phyloP scores from a whole-genome alignment of 1,284 basidiomycete genomes.

The Waitea zeae region DNA sequence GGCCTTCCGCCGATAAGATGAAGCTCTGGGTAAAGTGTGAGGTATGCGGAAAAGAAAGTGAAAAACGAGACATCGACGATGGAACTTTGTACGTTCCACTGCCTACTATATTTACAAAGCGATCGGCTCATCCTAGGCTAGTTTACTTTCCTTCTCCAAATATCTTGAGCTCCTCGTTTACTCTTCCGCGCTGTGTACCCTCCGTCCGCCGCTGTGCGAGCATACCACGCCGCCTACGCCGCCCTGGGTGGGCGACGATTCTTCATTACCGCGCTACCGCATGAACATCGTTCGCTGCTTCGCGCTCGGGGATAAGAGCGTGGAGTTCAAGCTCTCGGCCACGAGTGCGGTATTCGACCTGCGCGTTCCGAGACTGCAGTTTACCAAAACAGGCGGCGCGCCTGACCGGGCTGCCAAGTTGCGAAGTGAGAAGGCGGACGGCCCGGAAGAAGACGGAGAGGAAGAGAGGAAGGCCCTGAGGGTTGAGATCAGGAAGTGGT shows the following conservation, averaged over 20 bases:
- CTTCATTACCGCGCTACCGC: constrained; percentile 18
- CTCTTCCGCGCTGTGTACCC: constrained; percentile 24
- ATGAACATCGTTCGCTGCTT: constrained; percentile 37
- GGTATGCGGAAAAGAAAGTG: constrained; percentile 26
- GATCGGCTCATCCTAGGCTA: constrained; percentile 7
- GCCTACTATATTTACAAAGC: not conserved
- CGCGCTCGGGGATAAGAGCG: constrained; percentile 16
- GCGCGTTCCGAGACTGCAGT: constrained; percentile 37
- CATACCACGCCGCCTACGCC: constrained; percentile 33
- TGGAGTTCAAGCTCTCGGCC: constrained; percentile 27
- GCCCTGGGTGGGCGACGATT: no score
- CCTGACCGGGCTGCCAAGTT: constrained; percentile 2
- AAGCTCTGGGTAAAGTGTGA: constrained; percentile 39
- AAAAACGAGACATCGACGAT: constrained; percentile 24
- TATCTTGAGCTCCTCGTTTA: constrained; percentile 50
- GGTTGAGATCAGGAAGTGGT: constrained; percentile 45
- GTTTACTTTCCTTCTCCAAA: constrained; percentile 43
- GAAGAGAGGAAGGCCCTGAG: constrained; percentile 29
- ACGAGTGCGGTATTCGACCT: constrained; percentile 44
- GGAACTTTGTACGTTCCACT: constrained; percentile 32
- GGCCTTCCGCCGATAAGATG: constrained; percentile 14
- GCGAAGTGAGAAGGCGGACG: not conserved
- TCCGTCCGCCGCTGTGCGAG: constrained; percentile 27
- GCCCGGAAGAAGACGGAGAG: constrained; percentile 10
- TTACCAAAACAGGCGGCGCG: constrained; percentile 17